Percentiles rank a stretch among this genome's conserved stretches.
These are phyloP conservation scores for Cicer judaicum DNA, from an alignment of 306 rosid species.

Conservation along the genomic window DNA sequence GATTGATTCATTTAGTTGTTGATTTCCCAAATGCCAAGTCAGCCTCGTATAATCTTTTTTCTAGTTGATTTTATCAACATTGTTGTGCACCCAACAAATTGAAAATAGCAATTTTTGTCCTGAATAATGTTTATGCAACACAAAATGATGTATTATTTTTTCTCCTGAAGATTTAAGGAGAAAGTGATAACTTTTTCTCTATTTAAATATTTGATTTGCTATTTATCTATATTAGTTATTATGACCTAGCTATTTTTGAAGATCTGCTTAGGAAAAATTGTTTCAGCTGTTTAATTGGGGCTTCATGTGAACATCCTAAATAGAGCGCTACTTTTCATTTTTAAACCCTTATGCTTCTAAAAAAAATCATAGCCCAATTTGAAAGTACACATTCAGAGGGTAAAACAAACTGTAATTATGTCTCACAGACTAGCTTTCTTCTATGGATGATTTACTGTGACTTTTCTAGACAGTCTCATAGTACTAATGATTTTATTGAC, in stretches of 20 bases:
- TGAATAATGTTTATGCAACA: constrained; percentile 48
- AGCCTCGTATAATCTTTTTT: constrained; percentile 42
- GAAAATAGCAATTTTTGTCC: constrained; percentile 43
- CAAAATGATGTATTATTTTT: constrained; percentile 19
- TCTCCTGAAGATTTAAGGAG: constrained; percentile 34
- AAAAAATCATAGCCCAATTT: too few species aligned
- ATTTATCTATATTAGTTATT: neutral
- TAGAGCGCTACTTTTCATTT: too few species aligned
- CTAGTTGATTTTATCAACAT: constrained; percentile 33
- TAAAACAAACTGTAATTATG: too few species aligned
- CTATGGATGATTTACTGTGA: too few species aligned
- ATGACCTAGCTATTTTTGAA: neutral
- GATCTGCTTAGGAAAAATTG: neutral
- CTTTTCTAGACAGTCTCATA: too few species aligned
- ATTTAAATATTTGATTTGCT: constrained; percentile 25
- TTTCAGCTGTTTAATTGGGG: neutral
- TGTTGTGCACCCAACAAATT: constrained; percentile 38
- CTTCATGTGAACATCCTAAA: too few species aligned
- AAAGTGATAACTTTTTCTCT: constrained; percentile 37
- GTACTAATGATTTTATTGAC: too few species aligned
- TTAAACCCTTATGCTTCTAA: too few species aligned
- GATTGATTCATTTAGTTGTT: constrained; percentile 54
- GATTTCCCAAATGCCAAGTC: constrained; percentile 30
- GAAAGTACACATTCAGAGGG: too few species aligned
- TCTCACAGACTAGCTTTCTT: too few species aligned